Evolutionary conservation across 176 grass and related monocot species (phyloP).

Genomic region (Phoenix dactylifera): DNA sequence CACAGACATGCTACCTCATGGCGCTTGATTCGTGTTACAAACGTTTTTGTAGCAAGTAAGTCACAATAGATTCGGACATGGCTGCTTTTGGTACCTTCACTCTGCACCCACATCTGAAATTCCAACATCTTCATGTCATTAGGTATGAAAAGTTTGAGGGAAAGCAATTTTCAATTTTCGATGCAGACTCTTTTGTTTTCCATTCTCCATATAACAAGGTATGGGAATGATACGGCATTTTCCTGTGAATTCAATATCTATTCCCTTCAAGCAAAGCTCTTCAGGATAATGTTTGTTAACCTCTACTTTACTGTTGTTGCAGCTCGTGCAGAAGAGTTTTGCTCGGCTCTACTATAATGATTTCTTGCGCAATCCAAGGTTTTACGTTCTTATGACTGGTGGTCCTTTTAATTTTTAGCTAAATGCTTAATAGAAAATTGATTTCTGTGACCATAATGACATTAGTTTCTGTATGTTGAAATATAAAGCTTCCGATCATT

Average conservation of each 20-base stretch:
- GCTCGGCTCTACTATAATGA: constrained; percentile 88
- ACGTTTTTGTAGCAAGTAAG: constrained; percentile 70
- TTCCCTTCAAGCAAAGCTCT: too few relatives aligned
- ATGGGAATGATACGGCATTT: background rate
- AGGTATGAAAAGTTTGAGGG: constrained; percentile 82
- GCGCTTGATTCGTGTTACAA: constrained; percentile 86
- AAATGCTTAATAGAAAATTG: background rate
- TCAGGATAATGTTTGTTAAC: too few relatives aligned
- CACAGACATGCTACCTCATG: constrained; percentile 93
- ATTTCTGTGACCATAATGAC: too few relatives aligned
- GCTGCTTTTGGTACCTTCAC: background rate
- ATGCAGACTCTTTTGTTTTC: constrained; percentile 85
- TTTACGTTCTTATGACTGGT: constrained; percentile 2
- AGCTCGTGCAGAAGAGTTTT: constrained; percentile 99
- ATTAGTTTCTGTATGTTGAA: too few relatives aligned
- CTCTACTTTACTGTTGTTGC: constrained; percentile 1
- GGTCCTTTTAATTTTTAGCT: background rate
- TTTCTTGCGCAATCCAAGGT: constrained; percentile 80
- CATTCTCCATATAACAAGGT: constrained; percentile 99
- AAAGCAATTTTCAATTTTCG: constrained; percentile 63
- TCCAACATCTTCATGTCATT: background rate
- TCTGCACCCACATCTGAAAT: constrained; percentile 1
- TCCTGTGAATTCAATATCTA: too few relatives aligned
- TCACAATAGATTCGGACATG: background rate
- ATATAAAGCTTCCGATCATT: too few relatives aligned